Evolutionary conservation across 1,284 basidiomycete genomes (phyloP), one percentile per base, ranked within the genome.

Genomic region (Ganoderma boninense): DNA sequence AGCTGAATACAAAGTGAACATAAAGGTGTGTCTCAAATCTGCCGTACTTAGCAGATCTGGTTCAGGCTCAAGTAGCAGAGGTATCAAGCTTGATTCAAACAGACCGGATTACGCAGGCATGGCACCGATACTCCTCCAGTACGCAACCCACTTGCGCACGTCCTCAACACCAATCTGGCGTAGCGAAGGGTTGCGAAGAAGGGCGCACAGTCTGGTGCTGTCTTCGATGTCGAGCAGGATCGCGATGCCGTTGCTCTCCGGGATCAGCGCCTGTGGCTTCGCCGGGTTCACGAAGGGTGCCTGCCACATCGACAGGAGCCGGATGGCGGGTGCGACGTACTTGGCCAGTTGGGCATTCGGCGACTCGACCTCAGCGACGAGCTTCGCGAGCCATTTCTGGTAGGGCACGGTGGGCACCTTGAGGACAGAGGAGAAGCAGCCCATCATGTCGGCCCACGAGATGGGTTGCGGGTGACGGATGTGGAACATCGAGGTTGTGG

Each of bases 381-480:
- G 72, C 18, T 64, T 72, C 13, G 67, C 63, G 26, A 72, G 62
- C 75, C 75, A 76, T 10, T 66, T 68, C 35, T 64, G 64, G 52
- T 71, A 76, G 4, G 72, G 49, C 4, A 74, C 64, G 11, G 65
- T 54, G 4, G 69, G 70, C 20, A 76, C 57, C 20, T 65, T 42
- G 20, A 75, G 68, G 20, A 54, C 52, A 18, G 62, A 42, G 4
- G 72, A 70, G 64, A 72, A 35, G 13, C 65, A 65, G 11, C 16
- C 60, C 42, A 72, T 64, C 16, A 75, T 62, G 6, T 61, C 56
- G 5, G n/a, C n/a, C 75, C 75, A 76, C 7, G 64, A 57, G 8
- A 74, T 69, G 4, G 75, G 74, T 6, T 68, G 66, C 13, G 75
- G 75, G 63, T 76, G 72, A 3, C 62, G 71, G 18, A 76, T 66